Conservation (phyloP, 2,329 filamentous ascomycete species). For the Nothopassalora personata region DNA sequence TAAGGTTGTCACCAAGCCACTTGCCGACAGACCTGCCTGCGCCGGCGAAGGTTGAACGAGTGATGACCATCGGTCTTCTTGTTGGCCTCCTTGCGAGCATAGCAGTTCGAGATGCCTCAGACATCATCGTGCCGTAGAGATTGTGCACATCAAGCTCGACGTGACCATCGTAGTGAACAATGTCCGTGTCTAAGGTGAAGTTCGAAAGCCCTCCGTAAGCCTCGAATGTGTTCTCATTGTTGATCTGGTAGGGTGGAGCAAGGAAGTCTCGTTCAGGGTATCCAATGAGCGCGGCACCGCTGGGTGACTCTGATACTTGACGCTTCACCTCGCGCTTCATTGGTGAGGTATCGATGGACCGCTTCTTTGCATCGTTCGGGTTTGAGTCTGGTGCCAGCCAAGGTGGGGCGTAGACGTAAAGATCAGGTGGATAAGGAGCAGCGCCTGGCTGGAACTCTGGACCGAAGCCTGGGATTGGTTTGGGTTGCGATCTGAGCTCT, state of each 20-base stretch:
- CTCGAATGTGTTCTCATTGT: conserved; percentile 43
- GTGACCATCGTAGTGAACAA: conserved; percentile 62
- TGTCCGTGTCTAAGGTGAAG: conserved; percentile 57
- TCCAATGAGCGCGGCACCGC: conserved; percentile 12
- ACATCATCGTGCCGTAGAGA: conserved; percentile 72
- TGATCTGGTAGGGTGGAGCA: conserved; percentile 59
- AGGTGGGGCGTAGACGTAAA: conserved; percentile 23
- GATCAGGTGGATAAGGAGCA: conserved; percentile 21
- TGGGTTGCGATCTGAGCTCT: conserved; percentile 54
- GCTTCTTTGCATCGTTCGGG: conserved; percentile 19
- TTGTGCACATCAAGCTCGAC: conserved; percentile 72
- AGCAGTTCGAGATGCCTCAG: conserved; percentile 55
- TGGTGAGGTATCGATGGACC: background rate
- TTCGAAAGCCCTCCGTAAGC: conserved; percentile 41
- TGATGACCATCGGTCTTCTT: conserved; percentile 65
- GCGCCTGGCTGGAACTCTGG: conserved; percentile 56
- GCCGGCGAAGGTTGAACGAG: conserved; percentile 51
- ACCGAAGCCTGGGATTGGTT: conserved; percentile 64
- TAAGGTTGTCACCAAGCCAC: conserved; percentile 53
- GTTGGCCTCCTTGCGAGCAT: conserved; percentile 62
- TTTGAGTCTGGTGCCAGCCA: conserved; percentile 36
- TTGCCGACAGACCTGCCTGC: conserved; percentile 38
- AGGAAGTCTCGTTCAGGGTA: conserved; percentile 47
- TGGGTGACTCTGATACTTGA: conserved; percentile 10
- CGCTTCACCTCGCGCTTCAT: conserved; percentile 6